A percentile compares a stretch with the other conserved stretches of the same genome.
phyloP scores from a whole-genome alignment of 2,329 filamentous ascomycete species.

The Alternaria triticimaculans region DNA sequence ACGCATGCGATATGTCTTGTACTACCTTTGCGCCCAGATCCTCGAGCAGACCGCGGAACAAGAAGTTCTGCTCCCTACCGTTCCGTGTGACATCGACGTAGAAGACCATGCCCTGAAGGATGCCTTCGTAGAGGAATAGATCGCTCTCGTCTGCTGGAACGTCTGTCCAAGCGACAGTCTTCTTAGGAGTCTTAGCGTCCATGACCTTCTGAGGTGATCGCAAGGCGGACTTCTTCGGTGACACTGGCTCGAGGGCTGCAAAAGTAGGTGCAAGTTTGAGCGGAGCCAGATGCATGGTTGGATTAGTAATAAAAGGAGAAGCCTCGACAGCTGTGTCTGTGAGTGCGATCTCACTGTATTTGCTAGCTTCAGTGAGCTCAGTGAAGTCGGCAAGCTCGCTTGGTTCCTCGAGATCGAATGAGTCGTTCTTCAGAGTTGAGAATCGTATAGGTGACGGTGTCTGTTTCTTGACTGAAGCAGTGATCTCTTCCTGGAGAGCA shows the following conservation, averaged over 20 bases:
- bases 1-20: slow-evolving; percentile 69
- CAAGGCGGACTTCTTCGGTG: slow-evolving; percentile 43
- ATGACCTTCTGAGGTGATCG: slow-evolving; percentile 44
- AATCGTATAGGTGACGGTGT: slow-evolving; percentile 28
- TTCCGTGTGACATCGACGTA: slow-evolving; percentile 85
- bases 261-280: slow-evolving; percentile 15
- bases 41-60: slow-evolving; percentile 79
- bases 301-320: slow-evolving; percentile 12
- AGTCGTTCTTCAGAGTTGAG: slow-evolving; percentile 13
- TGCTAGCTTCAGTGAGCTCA: slow-evolving; percentile 21
- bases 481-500: slow-evolving; percentile 35
- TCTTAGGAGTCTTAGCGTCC: slow-evolving; percentile 44
- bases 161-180: slow-evolving; percentile 43
- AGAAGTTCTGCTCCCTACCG: slow-evolving; percentile 63
- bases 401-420: slow-evolving; percentile 14
- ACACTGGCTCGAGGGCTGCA: slow-evolving; percentile 21
- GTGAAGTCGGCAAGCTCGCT: slow-evolving; percentile 21
- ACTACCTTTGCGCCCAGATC: slow-evolving; percentile 84
- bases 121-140: slow-evolving; percentile 29
- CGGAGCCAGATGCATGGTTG: slow-evolving; percentile 25
- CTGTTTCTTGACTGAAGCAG: slow-evolving; percentile 35
- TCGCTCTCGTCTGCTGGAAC: slow-evolving; percentile 30
- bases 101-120: slow-evolving; percentile 69
- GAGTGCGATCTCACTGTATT: slow-evolving; percentile 18
- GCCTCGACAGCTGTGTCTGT: slow-evolving; percentile 20